Percentiles rank a stretch among this genome's conserved stretches.
These are phyloP conservation scores for Venturia oleaginea DNA, from an alignment of 2,329 filamentous ascomycete genomes.

Conservation along the genomic window DNA sequence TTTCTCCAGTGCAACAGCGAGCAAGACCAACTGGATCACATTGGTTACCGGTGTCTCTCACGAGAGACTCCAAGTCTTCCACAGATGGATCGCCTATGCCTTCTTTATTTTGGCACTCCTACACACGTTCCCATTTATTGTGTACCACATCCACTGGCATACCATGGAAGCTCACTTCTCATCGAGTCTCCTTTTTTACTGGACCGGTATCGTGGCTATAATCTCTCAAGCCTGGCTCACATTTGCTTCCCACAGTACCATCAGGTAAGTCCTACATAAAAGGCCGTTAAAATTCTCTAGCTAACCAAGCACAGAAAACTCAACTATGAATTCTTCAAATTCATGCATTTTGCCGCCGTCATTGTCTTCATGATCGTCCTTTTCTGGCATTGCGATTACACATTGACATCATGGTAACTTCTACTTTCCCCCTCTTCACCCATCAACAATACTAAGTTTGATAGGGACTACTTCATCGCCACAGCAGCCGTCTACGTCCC, in stretches of 20 bases:
- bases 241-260: conserved; percentile 13
- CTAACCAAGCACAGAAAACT: conserved; percentile 34
- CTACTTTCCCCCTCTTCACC: not conserved
- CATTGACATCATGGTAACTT: conserved; percentile 57
- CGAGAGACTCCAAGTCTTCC: conserved; percentile 83
- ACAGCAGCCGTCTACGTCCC: conserved; percentile 69
- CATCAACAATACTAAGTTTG: conserved; percentile 38
- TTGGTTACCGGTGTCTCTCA: conserved; percentile 83
- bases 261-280: conserved; percentile 14
- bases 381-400: conserved; percentile 96
- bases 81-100: conserved; percentile 84
- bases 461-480: conserved; percentile 70
- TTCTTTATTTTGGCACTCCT: conserved; percentile 74
- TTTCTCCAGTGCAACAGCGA: conserved; percentile 66
- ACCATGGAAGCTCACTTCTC: conserved; percentile 27
- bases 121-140: conserved; percentile 75
- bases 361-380: conserved; percentile 73
- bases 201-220: conserved; percentile 50
- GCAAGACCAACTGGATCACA: conserved; percentile 79
- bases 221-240: conserved; percentile 8
- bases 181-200: conserved; percentile 65
- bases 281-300: conserved; percentile 17
- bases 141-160: conserved; percentile 63
- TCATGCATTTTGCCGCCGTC: conserved; percentile 72
- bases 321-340: conserved; percentile 82